A percentile compares a stretch with the other conserved stretches of the same genome.
These are phyloP conservation scores for Furcasterigmium furcatum DNA, from an alignment of 2,329 filamentous ascomycete species.

Conservation along the genomic window DNA sequence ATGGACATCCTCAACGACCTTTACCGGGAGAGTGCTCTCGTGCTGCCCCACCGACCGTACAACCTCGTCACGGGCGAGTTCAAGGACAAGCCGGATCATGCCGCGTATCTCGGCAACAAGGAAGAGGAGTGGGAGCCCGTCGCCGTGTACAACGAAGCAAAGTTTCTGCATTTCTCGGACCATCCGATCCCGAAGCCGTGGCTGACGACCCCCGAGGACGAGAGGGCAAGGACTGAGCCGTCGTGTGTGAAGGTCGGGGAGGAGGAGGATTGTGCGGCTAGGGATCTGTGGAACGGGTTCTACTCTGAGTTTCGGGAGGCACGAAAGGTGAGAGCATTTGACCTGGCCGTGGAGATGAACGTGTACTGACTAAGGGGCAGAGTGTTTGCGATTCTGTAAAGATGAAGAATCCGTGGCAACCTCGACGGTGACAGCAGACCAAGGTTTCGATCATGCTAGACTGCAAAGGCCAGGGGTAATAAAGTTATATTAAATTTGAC, in stretches of 20 bases:
- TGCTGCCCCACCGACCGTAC: conserved; percentile 62
- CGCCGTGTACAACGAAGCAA: conserved; percentile 52
- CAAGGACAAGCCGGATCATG: conserved; percentile 43
- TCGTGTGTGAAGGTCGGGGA: conserved; percentile 3
- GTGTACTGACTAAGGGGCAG: too few species aligned
- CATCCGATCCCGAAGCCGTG: conserved; percentile 17
- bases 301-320: conserved; percentile 1
- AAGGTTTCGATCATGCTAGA: too few species aligned
- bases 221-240: conserved; percentile 3
- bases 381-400: too few species aligned
- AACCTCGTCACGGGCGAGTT: conserved; percentile 63
- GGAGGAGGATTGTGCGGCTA: conserved; percentile 7
- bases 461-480: too few species aligned
- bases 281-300: conserved; percentile 2
- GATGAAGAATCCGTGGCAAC: too few species aligned
- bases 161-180: conserved; percentile 42
- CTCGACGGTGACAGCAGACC: too few species aligned
- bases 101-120: conserved; percentile 32
- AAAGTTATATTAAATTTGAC: too few species aligned
- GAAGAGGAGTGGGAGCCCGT: conserved; percentile 54
- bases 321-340: conserved; percentile 1
- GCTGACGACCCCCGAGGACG: conserved; percentile 5
- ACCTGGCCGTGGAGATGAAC: too few species aligned
- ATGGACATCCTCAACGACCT: conserved; percentile 67
- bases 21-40: conserved; percentile 53